Percentiles rank a stretch among this genome's conserved stretches.
Conservation (phyloP, 139 green algal genomes). For the Micromonas pusilla region DNA sequence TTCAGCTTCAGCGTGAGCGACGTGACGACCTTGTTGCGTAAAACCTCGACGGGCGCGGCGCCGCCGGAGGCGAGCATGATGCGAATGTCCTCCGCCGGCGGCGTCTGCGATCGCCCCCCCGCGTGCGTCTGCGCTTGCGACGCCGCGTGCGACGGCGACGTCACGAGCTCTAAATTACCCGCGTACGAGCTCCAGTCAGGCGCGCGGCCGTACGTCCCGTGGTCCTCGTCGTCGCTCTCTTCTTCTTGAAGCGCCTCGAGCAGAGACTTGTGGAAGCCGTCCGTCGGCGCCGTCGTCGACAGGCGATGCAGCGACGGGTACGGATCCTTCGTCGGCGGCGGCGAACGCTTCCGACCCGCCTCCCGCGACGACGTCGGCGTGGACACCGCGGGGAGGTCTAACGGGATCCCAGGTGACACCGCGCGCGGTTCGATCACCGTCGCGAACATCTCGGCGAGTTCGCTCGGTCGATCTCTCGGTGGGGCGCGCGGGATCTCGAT, state of each 20-base stretch:
- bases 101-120: neutral
- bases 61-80: neutral
- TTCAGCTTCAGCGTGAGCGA: slow-evolving; percentile 16
- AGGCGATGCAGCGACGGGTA: neutral
- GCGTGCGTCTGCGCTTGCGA: neutral
- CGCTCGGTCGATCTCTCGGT: neutral
- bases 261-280: neutral
- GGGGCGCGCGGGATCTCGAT: neutral
- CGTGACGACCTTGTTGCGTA: neutral
- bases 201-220: too few species aligned
- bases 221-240: neutral
- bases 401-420: too few species aligned
- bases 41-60: slow-evolving; percentile 4
- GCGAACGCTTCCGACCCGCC: neutral
- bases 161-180: neutral
- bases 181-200: neutral
- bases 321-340: neutral
- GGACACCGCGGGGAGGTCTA: neutral
- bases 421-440: neutral
- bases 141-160: neutral
- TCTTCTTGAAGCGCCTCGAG: neutral
- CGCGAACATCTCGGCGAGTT: neutral
- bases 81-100: neutral
- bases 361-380: neutral
- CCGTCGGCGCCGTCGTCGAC: neutral